phyloP scores from a whole-genome alignment of 345 rosid species.

The Lepidium africanum region DNA sequence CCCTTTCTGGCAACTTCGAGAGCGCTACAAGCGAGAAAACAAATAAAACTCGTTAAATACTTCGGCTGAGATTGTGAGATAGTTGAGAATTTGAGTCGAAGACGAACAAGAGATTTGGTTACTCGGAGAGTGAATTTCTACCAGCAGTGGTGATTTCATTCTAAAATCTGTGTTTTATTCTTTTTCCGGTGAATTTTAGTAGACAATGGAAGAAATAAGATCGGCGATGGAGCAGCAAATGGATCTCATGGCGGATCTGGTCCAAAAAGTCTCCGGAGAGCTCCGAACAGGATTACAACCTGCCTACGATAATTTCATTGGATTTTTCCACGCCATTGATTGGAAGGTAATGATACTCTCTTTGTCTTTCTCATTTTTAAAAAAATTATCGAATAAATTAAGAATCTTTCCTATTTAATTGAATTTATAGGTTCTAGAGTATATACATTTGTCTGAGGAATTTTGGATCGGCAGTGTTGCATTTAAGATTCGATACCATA shows the following conservation, averaged over 20 bases:
- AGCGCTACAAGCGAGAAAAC: neutral
- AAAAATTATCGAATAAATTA: too few species aligned
- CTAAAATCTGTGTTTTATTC: neutral
- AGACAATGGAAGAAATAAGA: constrained; percentile 62
- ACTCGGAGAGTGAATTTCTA: neutral
- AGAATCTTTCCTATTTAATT: neutral
- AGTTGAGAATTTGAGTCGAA: neutral
- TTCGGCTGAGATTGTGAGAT: neutral
- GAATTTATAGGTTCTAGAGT: neutral
- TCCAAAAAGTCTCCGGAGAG: constrained; percentile 73
- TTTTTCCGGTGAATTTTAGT: neutral
- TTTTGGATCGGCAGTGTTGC: neutral
- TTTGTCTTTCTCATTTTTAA: neutral
- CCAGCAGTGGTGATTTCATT: neutral
- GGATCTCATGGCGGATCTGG: constrained; percentile 78
- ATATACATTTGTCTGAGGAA: neutral
- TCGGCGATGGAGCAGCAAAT: constrained; percentile 69
- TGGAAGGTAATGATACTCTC: constrained; percentile 57
- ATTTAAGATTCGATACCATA: neutral
- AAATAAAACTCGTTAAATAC: neutral
- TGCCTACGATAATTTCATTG: constrained; percentile 68
- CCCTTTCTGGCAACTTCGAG: neutral
- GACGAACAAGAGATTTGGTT: neutral
- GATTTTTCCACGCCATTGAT: constrained; percentile 83
- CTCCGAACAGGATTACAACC: constrained; percentile 73